Evolutionary conservation across 257 asterid species (phyloP), one percentile per base, ranked within the genome.

Genomic region (Solanum infundibuliforme): DNA sequence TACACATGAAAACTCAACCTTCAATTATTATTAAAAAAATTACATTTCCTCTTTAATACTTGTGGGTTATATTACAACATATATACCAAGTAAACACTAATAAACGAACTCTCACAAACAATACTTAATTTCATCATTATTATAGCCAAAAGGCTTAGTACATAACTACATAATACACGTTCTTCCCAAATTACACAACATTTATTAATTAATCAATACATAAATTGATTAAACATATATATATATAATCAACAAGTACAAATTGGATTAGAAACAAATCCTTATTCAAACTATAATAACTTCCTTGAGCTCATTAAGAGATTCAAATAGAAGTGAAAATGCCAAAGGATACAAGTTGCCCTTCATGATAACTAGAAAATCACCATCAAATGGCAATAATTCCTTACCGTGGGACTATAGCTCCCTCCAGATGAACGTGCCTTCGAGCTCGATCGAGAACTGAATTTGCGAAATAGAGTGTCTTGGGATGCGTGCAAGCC

Each of bases 291-390:
- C 39, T 62, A 38, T 85, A 62, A 23, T 32, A 38, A 21, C 77
- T 39, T 83, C 75, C 88, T 46, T 43, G 72, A 60, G 84, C 60
- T 83, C 81, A 36, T 18, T 83, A 84, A 62, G 75, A 87, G 16
- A 35, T 55, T 79, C 87, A 35, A 14, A 71, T 27, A 81, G 82
- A 76, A 83, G 86, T 55, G 73, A 84, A 92, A 87, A 92, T 95
- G 98, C 96, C 98, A 94, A 95, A 95, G 98, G 96, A 95, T 94
- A 87, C 93, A 93, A 94, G 98, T 95, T 95, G 98, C 97, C 98
- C 98, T 94, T 88, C 84, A 46, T 73, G 86, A 89, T 83, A 83
- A 34, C 75, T 65, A 88, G 38, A 38, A 75, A 74, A 58, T 88
- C 94, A 88, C 91, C 90, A 71, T 11, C 35, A 48, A 87, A 76